These are phyloP conservation scores for Adansonia madagascariensis DNA, from an alignment of 441 rosid species.

Conservation along the genomic window DNA sequence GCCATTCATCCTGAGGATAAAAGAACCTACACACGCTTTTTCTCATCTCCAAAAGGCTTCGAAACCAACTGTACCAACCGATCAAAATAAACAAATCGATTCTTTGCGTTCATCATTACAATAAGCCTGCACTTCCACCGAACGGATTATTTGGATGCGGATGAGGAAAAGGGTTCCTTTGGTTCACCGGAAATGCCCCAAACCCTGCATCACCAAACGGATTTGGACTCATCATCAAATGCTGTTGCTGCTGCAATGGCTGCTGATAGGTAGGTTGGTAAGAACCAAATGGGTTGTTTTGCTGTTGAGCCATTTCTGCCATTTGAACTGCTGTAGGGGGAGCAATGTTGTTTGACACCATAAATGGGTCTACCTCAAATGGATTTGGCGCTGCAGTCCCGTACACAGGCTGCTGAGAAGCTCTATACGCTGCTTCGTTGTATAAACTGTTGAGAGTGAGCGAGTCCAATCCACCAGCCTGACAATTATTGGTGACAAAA, in stretches of 20 bases:
- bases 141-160: conserved; percentile 69
- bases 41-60: conserved; percentile 15
- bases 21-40: conserved; percentile 14
- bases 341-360: conserved; percentile 51
- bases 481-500: conserved; percentile 25
- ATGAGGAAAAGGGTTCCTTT: conserved; percentile 31
- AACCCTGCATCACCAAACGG: conserved; percentile 78
- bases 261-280: conserved; percentile 63
- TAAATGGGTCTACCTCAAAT: conserved; percentile 78
- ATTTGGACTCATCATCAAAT: conserved; percentile 48
- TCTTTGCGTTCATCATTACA: conserved; percentile 40
- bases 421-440: conserved; percentile 80
- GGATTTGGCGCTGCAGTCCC: conserved; percentile 92
- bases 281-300: conserved; percentile 67
- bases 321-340: conserved; percentile 58
- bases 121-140: conserved; percentile 62
- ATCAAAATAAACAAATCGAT: conserved; percentile 24
- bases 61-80: conserved; percentile 22
- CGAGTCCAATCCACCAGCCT: conserved; percentile 97
- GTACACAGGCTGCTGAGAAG: conserved; percentile 70
- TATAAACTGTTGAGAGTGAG: conserved; percentile 86
- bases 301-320: conserved; percentile 53
- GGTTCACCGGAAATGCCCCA: conserved; percentile 53
- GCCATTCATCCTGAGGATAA: conserved; percentile 28
- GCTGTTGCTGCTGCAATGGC: conserved; percentile 37